phyloP scores from a whole-genome alignment of 1,284 basidiomycete species.

The Ganoderma lingzhi region DNA sequence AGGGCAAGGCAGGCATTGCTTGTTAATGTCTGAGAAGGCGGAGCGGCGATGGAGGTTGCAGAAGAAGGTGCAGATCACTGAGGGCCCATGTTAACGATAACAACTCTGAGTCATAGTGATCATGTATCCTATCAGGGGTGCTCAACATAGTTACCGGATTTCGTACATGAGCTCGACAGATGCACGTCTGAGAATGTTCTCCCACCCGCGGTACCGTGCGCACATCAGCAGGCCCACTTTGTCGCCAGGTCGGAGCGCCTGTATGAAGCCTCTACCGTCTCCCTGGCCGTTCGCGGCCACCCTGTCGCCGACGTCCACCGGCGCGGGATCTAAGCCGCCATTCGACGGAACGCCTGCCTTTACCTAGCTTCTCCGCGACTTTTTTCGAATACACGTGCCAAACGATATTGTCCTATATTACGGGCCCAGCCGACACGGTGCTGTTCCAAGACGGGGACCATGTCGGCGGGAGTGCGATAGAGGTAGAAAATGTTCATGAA shows the following conservation, averaged over 20 bases:
- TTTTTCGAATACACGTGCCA: constrained; percentile 24
- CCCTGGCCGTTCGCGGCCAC: constrained; percentile 1
- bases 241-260: constrained; percentile 21
- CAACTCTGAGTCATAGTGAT: too few species aligned
- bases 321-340: too few species aligned
- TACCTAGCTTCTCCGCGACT: constrained; percentile 7
- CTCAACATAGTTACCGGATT: constrained; percentile 5
- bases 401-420: too few species aligned
- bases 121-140: too few species aligned
- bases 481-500: background rate
- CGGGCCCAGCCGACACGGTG: background rate
- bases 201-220: constrained; percentile 22
- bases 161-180: constrained; percentile 20
- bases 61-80: too few species aligned
- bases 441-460: background rate
- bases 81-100: too few species aligned
- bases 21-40: too few species aligned
- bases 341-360: too few species aligned
- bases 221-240: constrained; percentile 23
- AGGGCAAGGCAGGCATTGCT: too few species aligned
- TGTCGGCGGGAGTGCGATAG: background rate
- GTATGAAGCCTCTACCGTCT: constrained; percentile 18
- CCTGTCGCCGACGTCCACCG: background rate
- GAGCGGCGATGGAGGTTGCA: too few species aligned
- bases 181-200: constrained; percentile 13